Percentiles rank a stretch among this genome's conserved stretches.
phyloP scores from a whole-genome alignment of 768 basidiomycete genomes.

The Lentinula lateritia region DNA sequence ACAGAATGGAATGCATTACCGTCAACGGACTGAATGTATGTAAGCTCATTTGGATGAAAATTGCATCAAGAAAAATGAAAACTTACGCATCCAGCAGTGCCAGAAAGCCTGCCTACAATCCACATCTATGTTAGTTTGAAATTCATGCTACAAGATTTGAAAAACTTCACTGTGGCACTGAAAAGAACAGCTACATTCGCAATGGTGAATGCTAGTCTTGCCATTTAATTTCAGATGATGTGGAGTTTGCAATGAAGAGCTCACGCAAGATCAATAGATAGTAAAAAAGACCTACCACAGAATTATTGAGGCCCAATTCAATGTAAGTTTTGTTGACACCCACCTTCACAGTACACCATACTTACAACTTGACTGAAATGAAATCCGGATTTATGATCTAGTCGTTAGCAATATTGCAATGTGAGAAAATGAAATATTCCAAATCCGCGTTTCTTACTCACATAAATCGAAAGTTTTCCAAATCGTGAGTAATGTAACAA shows the following conservation, averaged over 20 bases:
- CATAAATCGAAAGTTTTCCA: slow-evolving; percentile 1
- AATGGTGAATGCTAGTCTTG: not conserved
- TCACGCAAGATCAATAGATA: not conserved
- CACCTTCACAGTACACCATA: not conserved
- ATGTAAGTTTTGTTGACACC: not conserved
- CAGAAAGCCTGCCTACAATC: not conserved
- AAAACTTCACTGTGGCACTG: not conserved
- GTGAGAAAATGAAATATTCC: too few relatives aligned
- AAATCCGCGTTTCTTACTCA: not conserved
- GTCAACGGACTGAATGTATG: not conserved
- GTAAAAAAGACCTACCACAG: not conserved
- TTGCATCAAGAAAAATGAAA: not conserved
- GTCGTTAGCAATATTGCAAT: too few relatives aligned
- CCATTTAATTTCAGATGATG: not conserved
- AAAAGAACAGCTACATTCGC: not conserved
- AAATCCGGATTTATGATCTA: not conserved
- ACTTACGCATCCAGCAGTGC: not conserved
- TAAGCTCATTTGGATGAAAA: not conserved
- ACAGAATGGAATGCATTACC: not conserved
- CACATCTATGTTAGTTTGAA: not conserved
- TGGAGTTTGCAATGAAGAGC: not conserved
- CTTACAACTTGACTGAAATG: not conserved
- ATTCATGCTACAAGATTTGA: not conserved
- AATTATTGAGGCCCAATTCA: not conserved
- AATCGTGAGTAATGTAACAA: not conserved